Evolutionary conservation across 805 yeast genomes (phyloP).

Genomic region (Candida ovalis): DNA sequence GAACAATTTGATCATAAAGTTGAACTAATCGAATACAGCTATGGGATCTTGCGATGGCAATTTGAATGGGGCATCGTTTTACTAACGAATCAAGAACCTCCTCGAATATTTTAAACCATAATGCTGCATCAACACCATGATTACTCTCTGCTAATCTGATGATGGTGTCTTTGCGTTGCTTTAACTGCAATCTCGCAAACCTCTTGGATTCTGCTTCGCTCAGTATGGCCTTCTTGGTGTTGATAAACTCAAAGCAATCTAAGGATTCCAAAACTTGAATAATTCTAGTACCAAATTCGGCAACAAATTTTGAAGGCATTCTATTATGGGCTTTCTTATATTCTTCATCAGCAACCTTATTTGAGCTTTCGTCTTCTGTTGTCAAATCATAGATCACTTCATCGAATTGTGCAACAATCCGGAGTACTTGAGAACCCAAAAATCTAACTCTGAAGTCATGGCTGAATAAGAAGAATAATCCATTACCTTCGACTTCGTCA

Average conservation of each 20-base stretch:
- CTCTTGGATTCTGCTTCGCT: slow-evolving; percentile 79
- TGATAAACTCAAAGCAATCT: slow-evolving; percentile 63
- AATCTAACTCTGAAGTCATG: slow-evolving; percentile 76
- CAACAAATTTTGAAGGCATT: slow-evolving; percentile 66
- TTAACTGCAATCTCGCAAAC: slow-evolving; percentile 54
- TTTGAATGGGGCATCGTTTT: slow-evolving; percentile 83
- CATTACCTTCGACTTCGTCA: slow-evolving; percentile 96
- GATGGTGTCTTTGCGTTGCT: slow-evolving; percentile 62
- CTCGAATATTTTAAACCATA: slow-evolving; percentile 93
- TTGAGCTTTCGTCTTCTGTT: slow-evolving; percentile 9
- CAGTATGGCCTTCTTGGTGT: slow-evolving; percentile 44
- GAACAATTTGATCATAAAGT: slow-evolving; percentile 65
- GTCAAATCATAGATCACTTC: slow-evolving; percentile 60
- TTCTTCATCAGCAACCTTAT: slow-evolving; percentile 12
- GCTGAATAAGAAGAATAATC: slow-evolving; percentile 84
- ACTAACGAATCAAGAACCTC: slow-evolving; percentile 66
- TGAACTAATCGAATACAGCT: slow-evolving; percentile 88
- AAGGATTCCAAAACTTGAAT: slow-evolving; percentile 72
- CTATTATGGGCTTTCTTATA: slow-evolving; percentile 43
- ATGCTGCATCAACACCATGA: slow-evolving; percentile 90
- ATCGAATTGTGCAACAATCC: slow-evolving; percentile 83
- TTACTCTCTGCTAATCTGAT: slow-evolving; percentile 81
- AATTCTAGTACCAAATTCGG: slow-evolving; percentile 71
- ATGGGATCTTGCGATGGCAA: slow-evolving; percentile 86
- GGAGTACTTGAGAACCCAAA: slow-evolving; percentile 69